Conservation (phyloP, 108 stramenopile species). For the Bacterosira constricta region DNA sequence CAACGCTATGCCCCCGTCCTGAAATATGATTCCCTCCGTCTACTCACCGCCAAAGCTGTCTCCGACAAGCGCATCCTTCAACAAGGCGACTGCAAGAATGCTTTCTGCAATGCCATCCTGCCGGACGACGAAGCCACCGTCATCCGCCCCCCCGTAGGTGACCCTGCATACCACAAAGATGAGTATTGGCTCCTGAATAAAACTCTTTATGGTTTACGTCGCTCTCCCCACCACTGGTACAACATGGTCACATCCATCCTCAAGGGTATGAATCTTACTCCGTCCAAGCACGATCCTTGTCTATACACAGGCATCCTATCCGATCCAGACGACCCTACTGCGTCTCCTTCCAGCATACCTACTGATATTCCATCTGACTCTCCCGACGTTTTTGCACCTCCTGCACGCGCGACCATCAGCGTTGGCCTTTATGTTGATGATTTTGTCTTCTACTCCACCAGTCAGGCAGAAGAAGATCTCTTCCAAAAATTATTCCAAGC, state of each 20-base stretch:
- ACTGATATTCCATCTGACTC: too few species aligned
- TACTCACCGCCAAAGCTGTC: constrained; percentile 1
- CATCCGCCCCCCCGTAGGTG: neutral
- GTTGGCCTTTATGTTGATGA: constrained; percentile 31
- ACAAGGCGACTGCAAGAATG: constrained; percentile 33
- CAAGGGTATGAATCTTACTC: neutral
- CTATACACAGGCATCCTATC: neutral
- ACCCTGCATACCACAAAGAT: neutral
- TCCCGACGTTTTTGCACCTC: neutral
- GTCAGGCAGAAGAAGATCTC: neutral
- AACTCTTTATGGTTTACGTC: constrained; percentile 20
- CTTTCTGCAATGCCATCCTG: constrained; percentile 18
- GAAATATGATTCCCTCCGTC: neutral
- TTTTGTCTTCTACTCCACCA: constrained; percentile 16
- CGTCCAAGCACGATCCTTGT: constrained; percentile 10
- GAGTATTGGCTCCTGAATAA: constrained; percentile 7
- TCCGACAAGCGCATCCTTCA: neutral
- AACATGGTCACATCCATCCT: neutral
- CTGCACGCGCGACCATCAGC: neutral
- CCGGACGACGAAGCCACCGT: constrained; percentile 3
- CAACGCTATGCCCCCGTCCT: too few species aligned
- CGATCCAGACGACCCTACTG: too few species aligned
- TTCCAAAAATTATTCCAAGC: neutral
- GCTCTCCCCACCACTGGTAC: constrained; percentile 24
- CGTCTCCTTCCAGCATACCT: too few species aligned